phyloP scores from a whole-genome alignment of 2,329 filamentous ascomycete genomes.

The Thelonectria discophora region DNA sequence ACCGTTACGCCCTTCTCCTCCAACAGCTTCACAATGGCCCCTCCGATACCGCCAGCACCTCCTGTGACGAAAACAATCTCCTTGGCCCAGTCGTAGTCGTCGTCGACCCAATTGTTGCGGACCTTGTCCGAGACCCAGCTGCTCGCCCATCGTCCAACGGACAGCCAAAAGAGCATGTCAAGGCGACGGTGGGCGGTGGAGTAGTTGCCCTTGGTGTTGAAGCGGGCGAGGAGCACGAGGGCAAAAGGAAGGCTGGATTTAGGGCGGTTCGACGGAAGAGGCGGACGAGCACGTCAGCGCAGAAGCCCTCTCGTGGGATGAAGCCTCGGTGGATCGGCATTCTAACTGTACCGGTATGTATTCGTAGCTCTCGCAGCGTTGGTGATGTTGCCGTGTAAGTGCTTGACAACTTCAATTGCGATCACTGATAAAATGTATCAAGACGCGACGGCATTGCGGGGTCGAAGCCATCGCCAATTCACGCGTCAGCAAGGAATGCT shows the following conservation, averaged over 20 bases:
- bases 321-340: slow-evolving; percentile 59
- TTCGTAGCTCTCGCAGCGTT: background rate
- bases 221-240: slow-evolving; percentile 70
- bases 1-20: slow-evolving; percentile 72
- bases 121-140: slow-evolving; percentile 46
- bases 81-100: slow-evolving; percentile 69
- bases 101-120: slow-evolving; percentile 49
- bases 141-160: slow-evolving; percentile 41
- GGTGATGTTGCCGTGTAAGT: background rate
- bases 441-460: background rate
- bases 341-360: slow-evolving; percentile 21
- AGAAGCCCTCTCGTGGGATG: slow-evolving; percentile 66
- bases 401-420: background rate
- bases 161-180: slow-evolving; percentile 44
- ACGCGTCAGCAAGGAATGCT: background rate
- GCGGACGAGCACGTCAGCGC: slow-evolving; percentile 65
- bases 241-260: slow-evolving; percentile 71
- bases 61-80: slow-evolving; percentile 81
- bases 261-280: slow-evolving; percentile 68
- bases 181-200: slow-evolving; percentile 62
- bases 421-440: background rate
- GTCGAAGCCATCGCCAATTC: background rate
- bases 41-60: slow-evolving; percentile 78
- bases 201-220: slow-evolving; percentile 68
- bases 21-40: slow-evolving; percentile 70